Evolutionary conservation across 2,329 filamentous ascomycete species (phyloP).

Genomic region (Aspergillus oerlinghausenensis): DNA sequence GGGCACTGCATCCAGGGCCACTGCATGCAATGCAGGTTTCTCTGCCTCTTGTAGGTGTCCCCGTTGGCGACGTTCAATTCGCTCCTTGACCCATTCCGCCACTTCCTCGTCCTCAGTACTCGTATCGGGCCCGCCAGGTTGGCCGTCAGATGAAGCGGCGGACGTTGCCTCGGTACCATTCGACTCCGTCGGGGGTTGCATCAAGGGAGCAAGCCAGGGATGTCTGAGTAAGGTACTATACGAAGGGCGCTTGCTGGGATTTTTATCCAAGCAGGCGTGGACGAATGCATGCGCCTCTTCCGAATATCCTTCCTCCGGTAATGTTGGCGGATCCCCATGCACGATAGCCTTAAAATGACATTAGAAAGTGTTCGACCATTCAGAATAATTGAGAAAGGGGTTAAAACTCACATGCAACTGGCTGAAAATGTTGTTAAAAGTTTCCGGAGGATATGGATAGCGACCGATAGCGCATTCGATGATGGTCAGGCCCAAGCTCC

Average conservation of each 20-base stretch:
- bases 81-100: slow-evolving; percentile 73
- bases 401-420: slow-evolving; percentile 77
- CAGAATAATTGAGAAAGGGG: not conserved
- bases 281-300: slow-evolving; percentile 82
- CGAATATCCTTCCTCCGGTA: slow-evolving; percentile 75
- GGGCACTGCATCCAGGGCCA: slow-evolving; percentile 69
- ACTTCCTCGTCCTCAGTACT: slow-evolving; percentile 69
- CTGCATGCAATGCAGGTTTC: slow-evolving; percentile 82
- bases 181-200: slow-evolving; percentile 69
- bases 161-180: slow-evolving; percentile 42
- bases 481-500: slow-evolving; percentile 89
- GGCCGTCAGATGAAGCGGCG: slow-evolving; percentile 30
- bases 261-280: slow-evolving; percentile 83
- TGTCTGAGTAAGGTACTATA: slow-evolving; percentile 88
- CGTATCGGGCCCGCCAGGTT: slow-evolving; percentile 30
- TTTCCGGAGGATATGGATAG: slow-evolving; percentile 95
- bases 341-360: slow-evolving; percentile 73
- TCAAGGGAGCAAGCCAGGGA: slow-evolving; percentile 74
- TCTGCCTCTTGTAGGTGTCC: slow-evolving; percentile 52
- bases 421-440: slow-evolving; percentile 97
- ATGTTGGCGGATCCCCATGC: slow-evolving; percentile 86
- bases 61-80: slow-evolving; percentile 62
- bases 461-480: slow-evolving; percentile 93
- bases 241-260: slow-evolving; percentile 84
- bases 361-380: not conserved